Base-by-base conservation (phyloP, 257 asterid species). In the Rehmannia glutinosa region DNA sequence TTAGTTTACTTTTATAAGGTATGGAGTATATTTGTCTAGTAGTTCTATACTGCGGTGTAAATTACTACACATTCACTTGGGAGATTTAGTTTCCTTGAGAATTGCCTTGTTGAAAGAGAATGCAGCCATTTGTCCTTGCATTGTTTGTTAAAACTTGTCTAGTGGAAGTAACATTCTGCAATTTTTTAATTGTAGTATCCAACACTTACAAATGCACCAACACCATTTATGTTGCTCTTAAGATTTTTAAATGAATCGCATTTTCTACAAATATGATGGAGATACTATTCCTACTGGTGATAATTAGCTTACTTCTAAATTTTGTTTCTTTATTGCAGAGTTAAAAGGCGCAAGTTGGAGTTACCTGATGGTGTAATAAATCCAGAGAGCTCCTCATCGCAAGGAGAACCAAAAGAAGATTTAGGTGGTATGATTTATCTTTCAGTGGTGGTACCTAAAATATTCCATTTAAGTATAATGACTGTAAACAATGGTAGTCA, bases 271-370 rank as follows among this genome's bases (percentile, higher is more conserved):
- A 23, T 60, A 21, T 62, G 59, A 56, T 61, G 15, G 28, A 8
- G 70, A 33, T 25, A 59, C 61, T 50, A 10, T 23, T 78, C 38
- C 13, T 24, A 47, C 60, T 45, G 52, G 23, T 54, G 50, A 16
- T 72, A n/a, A 21, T 51, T 59, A 47, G 20, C 42, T 58, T 27
- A 24, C 50, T 36, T 13, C 46, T 51, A 23, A 36, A 12, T n/a
- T 41, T 63, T 65, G 16, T 64, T 73, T 72, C 17, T 5, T 41
- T 39, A n/a, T 55, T 74, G 66, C 69, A 89, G 98, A 77, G 82
- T 74, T 74, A 92, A 89, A 73, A 84, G 92, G 88, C 91, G 82
- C 70, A 92, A 87, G 79, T 64, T 81, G 77, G 93, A 85, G 73
- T 64, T 64, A 30, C 54, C 55, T 10, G 79, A 83, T 57, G 68